Evolutionary conservation across 345 rosid species (phyloP), one percentile per base, ranked within the genome.

Genomic region (Gossypium rotundifolium): DNA sequence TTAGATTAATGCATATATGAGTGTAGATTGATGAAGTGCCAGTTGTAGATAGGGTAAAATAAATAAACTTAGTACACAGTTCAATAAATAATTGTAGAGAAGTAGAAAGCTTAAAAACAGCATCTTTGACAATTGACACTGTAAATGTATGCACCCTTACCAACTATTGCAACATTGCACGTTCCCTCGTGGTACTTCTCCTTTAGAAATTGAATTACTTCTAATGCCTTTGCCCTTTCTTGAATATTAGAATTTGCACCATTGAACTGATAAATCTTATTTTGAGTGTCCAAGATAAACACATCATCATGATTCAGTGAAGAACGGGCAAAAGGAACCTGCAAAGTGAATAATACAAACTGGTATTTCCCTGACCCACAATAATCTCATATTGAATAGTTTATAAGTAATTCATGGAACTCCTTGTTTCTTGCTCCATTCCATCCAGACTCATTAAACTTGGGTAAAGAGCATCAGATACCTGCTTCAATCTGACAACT

Each of bases 241-340:
- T 96, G 99, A 78, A 96, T 93, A 80, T 89, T 96, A 48, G 99
- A 93, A 80, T 96, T 93, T 80, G 96, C 86, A 70, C 98, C 99
- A 79, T 96, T 96, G 87, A 96, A 96, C 86, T 96, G 99, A 87
- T 86, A 96, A 63, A 96, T 89, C 88, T 96, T 96, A 57, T 84
- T 77, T 75, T 88, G 75, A 42, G 93, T 85, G 76, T 96, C 98
- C 85, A 96, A 81, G 79, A 93, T 93, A 85, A 96, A 96, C 71
- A 96, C 98, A 81, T 96, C 99, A 83, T 96, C 99, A 38, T 96
- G 99, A 88, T 96, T 96, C 79, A 96, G 79, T 49, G 98, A 90
- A 74, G 99, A 86, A 33, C 99, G 91, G 68, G 92, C 94, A 81
- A 96, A 96, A 76, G 99, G 91, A 83, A 96, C 90, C 99, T 96